Conservation (phyloP, 2,329 filamentous ascomycete genomes). For the Trichoderma lentiforme region DNA sequence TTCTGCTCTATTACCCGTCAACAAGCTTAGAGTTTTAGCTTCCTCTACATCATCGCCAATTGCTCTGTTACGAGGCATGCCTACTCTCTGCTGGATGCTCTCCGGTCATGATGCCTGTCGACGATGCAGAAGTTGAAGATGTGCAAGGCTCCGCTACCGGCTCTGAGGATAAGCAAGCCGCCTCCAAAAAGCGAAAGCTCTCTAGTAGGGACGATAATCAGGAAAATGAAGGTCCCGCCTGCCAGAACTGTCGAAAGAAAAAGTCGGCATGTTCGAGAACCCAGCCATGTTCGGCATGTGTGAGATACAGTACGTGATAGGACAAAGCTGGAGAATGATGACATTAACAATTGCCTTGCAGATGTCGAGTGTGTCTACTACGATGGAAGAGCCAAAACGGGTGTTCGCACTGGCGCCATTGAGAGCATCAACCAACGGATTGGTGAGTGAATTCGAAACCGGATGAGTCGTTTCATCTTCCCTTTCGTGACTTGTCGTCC, state of each 20-base stretch:
- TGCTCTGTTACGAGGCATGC: background rate
- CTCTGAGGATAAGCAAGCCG: background rate
- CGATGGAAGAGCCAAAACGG: background rate
- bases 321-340: background rate
- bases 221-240: background rate
- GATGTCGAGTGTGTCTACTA: background rate
- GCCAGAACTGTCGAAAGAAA: background rate
- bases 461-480: background rate
- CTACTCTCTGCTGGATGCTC: background rate
- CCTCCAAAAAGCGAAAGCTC: background rate
- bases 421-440: background rate
- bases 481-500: background rate
- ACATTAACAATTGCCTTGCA: background rate
- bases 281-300: background rate
- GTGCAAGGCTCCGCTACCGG: background rate
- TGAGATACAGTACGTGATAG: background rate
- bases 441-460: background rate
- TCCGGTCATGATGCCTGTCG: background rate
- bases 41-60: background rate
- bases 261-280: background rate
- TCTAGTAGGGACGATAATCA: background rate
- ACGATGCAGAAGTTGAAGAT: background rate
- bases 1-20: background rate
- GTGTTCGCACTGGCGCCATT: background rate
- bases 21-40: background rate